These are phyloP conservation scores for Torrubiella hemipterigena DNA, from an alignment of 2,329 filamentous ascomycete species.

Conservation along the genomic window DNA sequence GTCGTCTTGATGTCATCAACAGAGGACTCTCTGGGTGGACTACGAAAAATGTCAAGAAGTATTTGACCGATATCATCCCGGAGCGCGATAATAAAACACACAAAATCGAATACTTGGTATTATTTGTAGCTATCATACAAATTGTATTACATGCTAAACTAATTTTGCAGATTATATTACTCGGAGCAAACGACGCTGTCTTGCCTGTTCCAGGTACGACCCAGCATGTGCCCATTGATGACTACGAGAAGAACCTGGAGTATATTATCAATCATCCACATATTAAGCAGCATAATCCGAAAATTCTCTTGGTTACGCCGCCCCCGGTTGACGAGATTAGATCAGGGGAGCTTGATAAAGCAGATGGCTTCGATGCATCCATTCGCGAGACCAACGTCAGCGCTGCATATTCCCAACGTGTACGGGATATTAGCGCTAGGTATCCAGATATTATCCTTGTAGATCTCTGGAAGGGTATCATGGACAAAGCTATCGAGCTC, in stretches of 20 bases:
- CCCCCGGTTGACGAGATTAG: conserved; percentile 74
- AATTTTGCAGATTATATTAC: conserved; percentile 52
- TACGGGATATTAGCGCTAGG: conserved; percentile 56
- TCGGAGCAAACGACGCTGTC: conserved; percentile 85
- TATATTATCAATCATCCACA: conserved; percentile 61
- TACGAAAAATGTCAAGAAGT: conserved; percentile 58
- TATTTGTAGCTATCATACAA: conserved; percentile 9
- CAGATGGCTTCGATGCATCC: conserved; percentile 28
- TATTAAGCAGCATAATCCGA: conserved; percentile 57
- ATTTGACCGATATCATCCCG: conserved; percentile 61
- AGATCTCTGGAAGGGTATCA: conserved; percentile 70
- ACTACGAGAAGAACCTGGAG: conserved; percentile 62
- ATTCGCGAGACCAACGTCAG: conserved; percentile 35
- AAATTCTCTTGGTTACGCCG: conserved; percentile 68
- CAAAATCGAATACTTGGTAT: conserved; percentile 56
- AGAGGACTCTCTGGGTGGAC: conserved; percentile 82
- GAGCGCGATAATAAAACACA: conserved; percentile 43
- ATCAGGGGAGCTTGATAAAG: conserved; percentile 34
- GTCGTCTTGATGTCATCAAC: conserved; percentile 77
- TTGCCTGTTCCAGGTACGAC: conserved; percentile 47
- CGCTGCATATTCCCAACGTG: conserved; percentile 44
- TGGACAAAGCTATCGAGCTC: conserved; percentile 53
- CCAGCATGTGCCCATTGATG: conserved; percentile 68
- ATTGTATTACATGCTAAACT: conserved; percentile 7
- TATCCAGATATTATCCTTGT: conserved; percentile 57